Conservation (phyloP, 139 green algal genomes). For the Chlamydomonas sp. region DNA sequence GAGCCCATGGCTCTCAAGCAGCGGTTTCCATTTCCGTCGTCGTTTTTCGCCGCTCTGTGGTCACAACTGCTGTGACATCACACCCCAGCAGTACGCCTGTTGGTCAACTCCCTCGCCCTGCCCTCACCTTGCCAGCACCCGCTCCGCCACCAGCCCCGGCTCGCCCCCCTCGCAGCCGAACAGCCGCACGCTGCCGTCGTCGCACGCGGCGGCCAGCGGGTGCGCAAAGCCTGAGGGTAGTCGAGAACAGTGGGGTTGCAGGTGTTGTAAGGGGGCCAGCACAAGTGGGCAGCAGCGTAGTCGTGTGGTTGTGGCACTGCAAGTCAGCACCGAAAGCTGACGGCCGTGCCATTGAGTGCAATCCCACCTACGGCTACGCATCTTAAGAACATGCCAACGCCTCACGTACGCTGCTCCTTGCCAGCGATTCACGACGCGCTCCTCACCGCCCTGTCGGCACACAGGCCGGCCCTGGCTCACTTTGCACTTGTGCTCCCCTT, state of each 20-base stretch:
- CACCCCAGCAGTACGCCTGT: too few species aligned
- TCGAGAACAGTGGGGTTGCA: not conserved
- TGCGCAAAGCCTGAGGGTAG: conserved; percentile 48
- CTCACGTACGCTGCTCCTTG: too few species aligned
- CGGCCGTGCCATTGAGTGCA: too few species aligned
- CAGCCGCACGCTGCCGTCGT: conserved; percentile 89
- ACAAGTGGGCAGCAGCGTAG: too few species aligned
- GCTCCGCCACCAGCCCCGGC: conserved; percentile 66
- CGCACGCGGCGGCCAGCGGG: conserved; percentile 86
- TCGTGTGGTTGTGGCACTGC: not conserved
- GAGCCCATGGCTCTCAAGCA: not conserved
- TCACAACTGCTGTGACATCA: too few species aligned
- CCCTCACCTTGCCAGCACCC: conserved; percentile 54
- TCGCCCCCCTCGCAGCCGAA: conserved; percentile 69
- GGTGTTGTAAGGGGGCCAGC: not conserved
- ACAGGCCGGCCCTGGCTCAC: too few species aligned
- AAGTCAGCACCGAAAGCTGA: not conserved
- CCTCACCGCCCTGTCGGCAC: too few species aligned
- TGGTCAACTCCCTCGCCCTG: conserved; percentile 6
- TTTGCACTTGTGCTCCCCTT: too few species aligned
- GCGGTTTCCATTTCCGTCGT: not conserved
- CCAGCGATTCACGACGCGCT: too few species aligned
- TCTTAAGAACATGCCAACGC: too few species aligned
- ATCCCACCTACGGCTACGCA: too few species aligned
- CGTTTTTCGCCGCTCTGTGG: not conserved